These are phyloP conservation scores for Backusella mclennaniae DNA, from an alignment of 192 early-diverging fungal genomes.

Conservation along the genomic window DNA sequence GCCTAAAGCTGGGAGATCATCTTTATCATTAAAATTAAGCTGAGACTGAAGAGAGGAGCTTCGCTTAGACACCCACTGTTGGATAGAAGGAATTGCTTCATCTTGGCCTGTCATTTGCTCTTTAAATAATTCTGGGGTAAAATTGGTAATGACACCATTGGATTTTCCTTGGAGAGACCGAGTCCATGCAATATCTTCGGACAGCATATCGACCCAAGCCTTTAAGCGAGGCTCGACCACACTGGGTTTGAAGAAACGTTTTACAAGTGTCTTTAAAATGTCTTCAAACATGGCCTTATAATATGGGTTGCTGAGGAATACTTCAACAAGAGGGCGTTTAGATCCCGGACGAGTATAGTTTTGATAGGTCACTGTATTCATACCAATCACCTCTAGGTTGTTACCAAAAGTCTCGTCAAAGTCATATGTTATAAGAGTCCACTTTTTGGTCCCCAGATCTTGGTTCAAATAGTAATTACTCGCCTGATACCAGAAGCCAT, in stretches of 20 bases:
- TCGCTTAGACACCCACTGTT: slow-evolving; percentile 19
- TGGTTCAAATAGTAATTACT: slow-evolving; percentile 46
- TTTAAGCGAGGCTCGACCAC: slow-evolving; percentile 34
- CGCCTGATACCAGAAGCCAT: slow-evolving; percentile 39
- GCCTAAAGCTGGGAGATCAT: slow-evolving; percentile 33
- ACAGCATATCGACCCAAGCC: slow-evolving; percentile 37
- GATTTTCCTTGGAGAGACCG: slow-evolving; percentile 26
- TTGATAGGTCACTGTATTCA: slow-evolving; percentile 30
- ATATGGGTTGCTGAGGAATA: slow-evolving; percentile 25
- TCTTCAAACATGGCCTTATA: slow-evolving; percentile 39
- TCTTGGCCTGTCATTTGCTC: slow-evolving; percentile 15
- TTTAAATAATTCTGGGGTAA: slow-evolving; percentile 12
- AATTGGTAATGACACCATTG: slow-evolving; percentile 12
- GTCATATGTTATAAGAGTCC: slow-evolving; percentile 41
- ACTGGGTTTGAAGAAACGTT: slow-evolving; percentile 41
- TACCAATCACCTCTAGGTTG: slow-evolving; percentile 15
- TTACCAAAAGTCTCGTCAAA: slow-evolving; percentile 46
- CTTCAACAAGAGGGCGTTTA: slow-evolving; percentile 32
- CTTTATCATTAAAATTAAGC: slow-evolving; percentile 29
- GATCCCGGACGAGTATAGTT: slow-evolving; percentile 33
- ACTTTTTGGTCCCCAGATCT: slow-evolving; percentile 35
- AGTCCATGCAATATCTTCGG: slow-evolving; percentile 44
- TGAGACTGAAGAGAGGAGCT: slow-evolving; percentile 16
- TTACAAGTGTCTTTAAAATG: slow-evolving; percentile 40
- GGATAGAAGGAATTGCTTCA: not conserved